Evolutionary conservation across 2,329 filamentous ascomycete genomes (phyloP), one percentile per base, ranked within the genome.

Genomic region (Hypoxylon sp.): DNA sequence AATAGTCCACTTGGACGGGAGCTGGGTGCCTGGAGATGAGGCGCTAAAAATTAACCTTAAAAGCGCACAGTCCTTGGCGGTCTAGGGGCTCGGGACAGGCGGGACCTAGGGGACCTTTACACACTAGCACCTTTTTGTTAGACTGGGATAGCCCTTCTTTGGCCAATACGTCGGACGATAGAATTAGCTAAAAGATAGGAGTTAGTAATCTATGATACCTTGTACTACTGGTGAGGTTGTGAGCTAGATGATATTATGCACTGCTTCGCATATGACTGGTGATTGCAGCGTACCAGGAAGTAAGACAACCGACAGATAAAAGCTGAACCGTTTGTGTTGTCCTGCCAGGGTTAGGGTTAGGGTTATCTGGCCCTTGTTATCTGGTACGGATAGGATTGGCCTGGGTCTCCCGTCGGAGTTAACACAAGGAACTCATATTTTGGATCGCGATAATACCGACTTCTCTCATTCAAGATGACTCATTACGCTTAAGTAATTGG

Each of bases 11-110:
- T 19, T 17, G 8, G 2, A 56, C 31, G 51, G 39, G 61, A 27
- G 24, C 24, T 27, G 24, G 24, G 24, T 27, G 24, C 24, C 35
- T 44, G n/a, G 3, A 19, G 31, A 39, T 27, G 47, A 6, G 13
- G 47, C 62, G 51, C 62, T 60, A 65, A 52, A 47, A 48, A 52
- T 57, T 57, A 62, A 57, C 63, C 52, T 62, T 61, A 62, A 66
- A 66, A 61, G 10, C 46, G 63, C 63, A 66, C 63, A 56, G 63
- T 66, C 57, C 21, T 52, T 15, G 17, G 29, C 11, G 37, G 19
- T 54, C n/a, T 21, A 42, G 24, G 47, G n/a, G n/a, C n/a, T n/a
- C n/a, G n/a, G n/a, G n/a, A n/a, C n/a, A n/a, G n/a, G n/a, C n/a
- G n/a, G n/a, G 47, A n/a, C 32, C 11, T 35, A 27, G 50, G 62